Percentiles rank a stretch among this genome's conserved stretches.
These are phyloP conservation scores for Fusarium virguliforme DNA, from an alignment of 2,329 filamentous ascomycete genomes.

Conservation along the genomic window DNA sequence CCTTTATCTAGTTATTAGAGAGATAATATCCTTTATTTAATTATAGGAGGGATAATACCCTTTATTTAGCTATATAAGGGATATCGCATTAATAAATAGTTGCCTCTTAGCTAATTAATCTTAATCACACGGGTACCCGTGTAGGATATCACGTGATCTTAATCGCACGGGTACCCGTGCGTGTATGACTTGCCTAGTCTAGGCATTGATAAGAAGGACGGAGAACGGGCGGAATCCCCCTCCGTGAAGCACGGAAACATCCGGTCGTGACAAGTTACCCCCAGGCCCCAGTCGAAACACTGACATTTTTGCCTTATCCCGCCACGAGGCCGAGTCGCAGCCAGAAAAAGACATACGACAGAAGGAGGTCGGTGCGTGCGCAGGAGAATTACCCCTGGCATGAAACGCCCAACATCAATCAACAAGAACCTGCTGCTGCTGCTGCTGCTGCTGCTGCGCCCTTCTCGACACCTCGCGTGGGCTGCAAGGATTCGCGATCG, in stretches of 20 bases:
- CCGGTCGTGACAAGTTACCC: constrained; percentile 5
- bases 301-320: constrained; percentile 9
- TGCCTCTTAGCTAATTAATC: too few relatives aligned
- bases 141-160: too few relatives aligned
- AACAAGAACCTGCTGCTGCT: neutral
- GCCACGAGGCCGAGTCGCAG: constrained; percentile 1
- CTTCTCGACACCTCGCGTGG: constrained; percentile 33
- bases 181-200: too few relatives aligned
- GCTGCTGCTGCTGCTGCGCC: neutral
- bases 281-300: neutral
- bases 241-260: constrained; percentile 7
- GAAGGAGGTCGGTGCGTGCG: neutral
- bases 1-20: too few relatives aligned
- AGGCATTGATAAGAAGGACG: neutral
- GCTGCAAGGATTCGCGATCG: constrained; percentile 41
- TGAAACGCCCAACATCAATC: constrained; percentile 13
- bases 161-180: too few relatives aligned
- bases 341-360: constrained; percentile 21
- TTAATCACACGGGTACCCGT: too few relatives aligned
- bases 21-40: too few relatives aligned
- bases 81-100: too few relatives aligned
- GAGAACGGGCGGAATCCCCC: neutral
- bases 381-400: constrained; percentile 8
- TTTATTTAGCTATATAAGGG: too few relatives aligned
- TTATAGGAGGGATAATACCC: too few relatives aligned